Evolutionary conservation across 805 yeast genomes (phyloP).

Genomic region (Metschnikowia lunata): DNA sequence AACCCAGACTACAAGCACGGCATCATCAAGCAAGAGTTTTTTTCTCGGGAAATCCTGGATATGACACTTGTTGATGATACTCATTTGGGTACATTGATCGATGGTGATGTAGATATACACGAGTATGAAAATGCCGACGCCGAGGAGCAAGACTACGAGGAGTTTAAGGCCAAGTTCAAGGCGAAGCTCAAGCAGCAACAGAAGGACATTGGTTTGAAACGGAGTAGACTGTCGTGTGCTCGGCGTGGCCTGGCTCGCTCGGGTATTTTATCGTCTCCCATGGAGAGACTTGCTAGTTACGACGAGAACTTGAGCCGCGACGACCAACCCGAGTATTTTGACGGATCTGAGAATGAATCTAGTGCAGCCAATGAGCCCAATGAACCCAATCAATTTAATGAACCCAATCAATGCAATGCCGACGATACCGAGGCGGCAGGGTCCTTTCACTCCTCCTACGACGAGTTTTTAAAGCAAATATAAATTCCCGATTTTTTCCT

Average conservation of each 20-base stretch:
- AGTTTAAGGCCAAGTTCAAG: slow-evolving; percentile 13
- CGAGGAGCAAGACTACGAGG: slow-evolving; percentile 12
- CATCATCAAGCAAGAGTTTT: slow-evolving; percentile 63
- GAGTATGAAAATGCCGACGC: slow-evolving; percentile 7
- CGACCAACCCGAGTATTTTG: slow-evolving; percentile 39
- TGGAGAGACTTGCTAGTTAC: slow-evolving; percentile 15
- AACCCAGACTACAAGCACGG: slow-evolving; percentile 80
- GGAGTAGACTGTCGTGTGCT: too few relatives aligned
- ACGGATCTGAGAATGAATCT: slow-evolving; percentile 28
- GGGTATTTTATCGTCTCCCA: slow-evolving; percentile 9
- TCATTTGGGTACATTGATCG: slow-evolving; percentile 46
- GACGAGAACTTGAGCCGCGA: slow-evolving; percentile 34
- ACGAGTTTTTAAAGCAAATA: slow-evolving; percentile 24
- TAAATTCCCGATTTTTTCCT: neutral
- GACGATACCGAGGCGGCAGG: too few relatives aligned
- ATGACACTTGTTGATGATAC: slow-evolving; percentile 49
- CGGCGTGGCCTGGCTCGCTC: neutral
- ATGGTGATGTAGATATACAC: slow-evolving; percentile 11
- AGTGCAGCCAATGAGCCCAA: too few relatives aligned
- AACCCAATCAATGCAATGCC: too few relatives aligned
- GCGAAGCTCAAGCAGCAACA: neutral
- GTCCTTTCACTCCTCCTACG: slow-evolving; percentile 20
- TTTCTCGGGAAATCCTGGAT: slow-evolving; percentile 53
- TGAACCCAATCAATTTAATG: too few relatives aligned
- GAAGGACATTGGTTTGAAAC: neutral